phyloP scores from a whole-genome alignment of 2,329 filamentous ascomycete genomes.

The Cladosporium sp. region DNA sequence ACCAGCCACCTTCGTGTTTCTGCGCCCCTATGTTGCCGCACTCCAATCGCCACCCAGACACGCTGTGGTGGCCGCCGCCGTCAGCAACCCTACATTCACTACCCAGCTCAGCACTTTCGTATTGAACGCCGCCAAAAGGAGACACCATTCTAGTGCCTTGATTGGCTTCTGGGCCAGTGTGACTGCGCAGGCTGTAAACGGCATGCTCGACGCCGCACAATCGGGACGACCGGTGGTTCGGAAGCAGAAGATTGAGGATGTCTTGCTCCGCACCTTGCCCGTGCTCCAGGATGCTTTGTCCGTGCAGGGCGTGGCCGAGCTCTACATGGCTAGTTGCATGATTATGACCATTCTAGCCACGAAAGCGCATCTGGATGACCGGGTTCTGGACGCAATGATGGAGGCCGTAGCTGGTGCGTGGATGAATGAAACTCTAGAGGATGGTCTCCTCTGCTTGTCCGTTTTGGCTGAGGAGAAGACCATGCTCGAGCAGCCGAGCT shows the following conservation, averaged over 20 bases:
- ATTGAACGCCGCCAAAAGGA: slow-evolving; percentile 65
- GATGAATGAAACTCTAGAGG: slow-evolving; percentile 66
- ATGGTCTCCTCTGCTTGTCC: slow-evolving; percentile 74
- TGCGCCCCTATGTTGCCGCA: slow-evolving; percentile 79
- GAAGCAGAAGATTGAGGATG: slow-evolving; percentile 72
- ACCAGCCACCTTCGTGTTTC: slow-evolving; percentile 73
- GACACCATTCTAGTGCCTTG: slow-evolving; percentile 71
- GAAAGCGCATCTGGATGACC: slow-evolving; percentile 75
- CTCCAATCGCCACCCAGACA: slow-evolving; percentile 73
- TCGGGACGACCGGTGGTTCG: slow-evolving; percentile 75
- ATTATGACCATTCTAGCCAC: slow-evolving; percentile 79
- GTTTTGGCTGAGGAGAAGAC: slow-evolving; percentile 76
- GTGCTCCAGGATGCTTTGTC: slow-evolving; percentile 74
- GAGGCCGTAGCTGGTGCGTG: slow-evolving; percentile 78
- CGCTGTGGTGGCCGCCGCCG: slow-evolving; percentile 77
- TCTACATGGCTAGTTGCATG: slow-evolving; percentile 89
- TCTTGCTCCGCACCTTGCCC: slow-evolving; percentile 64
- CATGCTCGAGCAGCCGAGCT: slow-evolving; percentile 3
- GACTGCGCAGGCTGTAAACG: slow-evolving; percentile 78
- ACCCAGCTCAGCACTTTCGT: slow-evolving; percentile 74
- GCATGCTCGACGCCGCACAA: slow-evolving; percentile 71
- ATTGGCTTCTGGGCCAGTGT: slow-evolving; percentile 90
- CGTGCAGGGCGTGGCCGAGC: slow-evolving; percentile 69
- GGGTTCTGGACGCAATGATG: slow-evolving; percentile 81
- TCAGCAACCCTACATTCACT: slow-evolving; percentile 73